Evolutionary conservation across 768 basidiomycete genomes (phyloP).

Genomic region (Lactarius evosmus): DNA sequence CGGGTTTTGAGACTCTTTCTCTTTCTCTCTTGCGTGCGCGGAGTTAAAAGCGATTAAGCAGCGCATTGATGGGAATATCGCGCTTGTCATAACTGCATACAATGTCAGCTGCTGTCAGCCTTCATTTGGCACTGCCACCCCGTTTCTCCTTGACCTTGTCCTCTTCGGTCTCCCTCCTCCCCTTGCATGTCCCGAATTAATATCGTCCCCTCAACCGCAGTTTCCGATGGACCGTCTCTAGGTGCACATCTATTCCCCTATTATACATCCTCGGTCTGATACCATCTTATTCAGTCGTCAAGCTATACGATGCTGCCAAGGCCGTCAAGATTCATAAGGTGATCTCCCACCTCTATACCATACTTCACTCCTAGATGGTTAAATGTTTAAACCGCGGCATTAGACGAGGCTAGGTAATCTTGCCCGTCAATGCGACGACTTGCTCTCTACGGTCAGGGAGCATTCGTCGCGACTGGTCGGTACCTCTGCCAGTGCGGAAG

Average conservation of each 20-base stretch:
- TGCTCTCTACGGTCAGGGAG: constrained; percentile 14
- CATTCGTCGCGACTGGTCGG: constrained; percentile 5
- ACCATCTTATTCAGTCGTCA: constrained; percentile 1
- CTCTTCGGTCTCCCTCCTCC: not conserved
- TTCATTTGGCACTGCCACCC: not conserved
- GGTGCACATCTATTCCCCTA: not conserved
- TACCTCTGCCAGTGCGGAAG: not conserved
- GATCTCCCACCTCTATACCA: not conserved
- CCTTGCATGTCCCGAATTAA: constrained; percentile 9
- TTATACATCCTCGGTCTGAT: not conserved
- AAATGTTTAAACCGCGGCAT: not conserved
- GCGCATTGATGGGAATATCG: not conserved
- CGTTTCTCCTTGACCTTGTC: not conserved
- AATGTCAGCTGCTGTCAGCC: not conserved
- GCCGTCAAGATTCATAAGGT: constrained; percentile 14
- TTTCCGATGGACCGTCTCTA: not conserved
- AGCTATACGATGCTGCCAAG: constrained; percentile 7
- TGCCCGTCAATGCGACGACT: not conserved
- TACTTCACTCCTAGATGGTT: not conserved
- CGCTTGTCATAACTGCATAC: constrained; percentile 5
- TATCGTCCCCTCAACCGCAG: not conserved
- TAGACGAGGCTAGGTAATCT: constrained; percentile 1
- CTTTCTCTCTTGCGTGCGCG: too few species aligned
- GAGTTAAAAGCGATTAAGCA: not conserved
- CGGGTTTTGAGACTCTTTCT: too few species aligned